These are phyloP conservation scores for Apostasia ramifera DNA, from an alignment of 106 monocot species.

Conservation along the genomic window DNA sequence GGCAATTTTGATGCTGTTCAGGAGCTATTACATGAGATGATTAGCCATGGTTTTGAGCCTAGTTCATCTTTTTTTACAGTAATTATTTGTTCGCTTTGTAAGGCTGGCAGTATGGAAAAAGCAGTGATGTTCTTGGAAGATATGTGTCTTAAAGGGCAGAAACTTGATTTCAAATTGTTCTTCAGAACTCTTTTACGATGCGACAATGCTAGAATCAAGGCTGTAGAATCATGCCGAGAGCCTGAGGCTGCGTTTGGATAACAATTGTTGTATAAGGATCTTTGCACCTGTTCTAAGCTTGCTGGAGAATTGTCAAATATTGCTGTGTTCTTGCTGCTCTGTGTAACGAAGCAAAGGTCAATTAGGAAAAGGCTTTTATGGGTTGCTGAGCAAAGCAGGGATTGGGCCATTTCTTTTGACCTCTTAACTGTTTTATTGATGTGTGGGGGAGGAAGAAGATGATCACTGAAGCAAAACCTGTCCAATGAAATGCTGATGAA, in stretches of 20 bases:
- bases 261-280: neutral
- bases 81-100: conserved; percentile 15
- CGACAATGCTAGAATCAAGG: neutral
- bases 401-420: conserved; percentile 14
- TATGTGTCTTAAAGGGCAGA: conserved; percentile 18
- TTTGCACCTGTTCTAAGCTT: too few species aligned
- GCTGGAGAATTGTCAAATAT: neutral
- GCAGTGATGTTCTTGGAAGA: conserved; percentile 18
- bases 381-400: conserved; percentile 19
- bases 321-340: conserved; percentile 17
- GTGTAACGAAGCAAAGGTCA: conserved; percentile 19
- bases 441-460: conserved; percentile 12
- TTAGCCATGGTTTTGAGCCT: conserved; percentile 22
- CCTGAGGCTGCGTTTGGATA: neutral
- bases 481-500: conserved; percentile 23
- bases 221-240: neutral
- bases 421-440: conserved; percentile 12
- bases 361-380: conserved; percentile 9
- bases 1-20: conserved; percentile 14
- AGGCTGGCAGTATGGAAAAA: conserved; percentile 13
- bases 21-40: conserved; percentile 14
- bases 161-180: conserved; percentile 10
- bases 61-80: conserved; percentile 16
- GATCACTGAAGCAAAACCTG: conserved; percentile 13
- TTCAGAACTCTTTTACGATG: conserved; percentile 10